These are phyloP conservation scores for Torrubiella hemipterigena DNA, from an alignment of 2,329 filamentous ascomycete species.

Conservation along the genomic window DNA sequence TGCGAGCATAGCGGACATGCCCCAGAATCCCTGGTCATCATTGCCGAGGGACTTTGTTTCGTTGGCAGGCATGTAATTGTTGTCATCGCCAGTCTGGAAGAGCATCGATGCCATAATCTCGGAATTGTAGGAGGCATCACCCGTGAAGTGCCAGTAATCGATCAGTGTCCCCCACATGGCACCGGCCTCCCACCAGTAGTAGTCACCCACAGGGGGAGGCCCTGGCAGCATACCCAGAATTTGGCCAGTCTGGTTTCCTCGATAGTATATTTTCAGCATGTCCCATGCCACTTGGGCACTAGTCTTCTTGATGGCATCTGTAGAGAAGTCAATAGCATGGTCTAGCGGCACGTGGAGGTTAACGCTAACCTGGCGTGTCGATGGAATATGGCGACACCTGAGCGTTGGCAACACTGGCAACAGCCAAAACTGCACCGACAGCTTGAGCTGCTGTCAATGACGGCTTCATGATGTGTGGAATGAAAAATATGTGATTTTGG, in stretches of 20 bases:
- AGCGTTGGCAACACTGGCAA: not conserved
- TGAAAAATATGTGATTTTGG: too few relatives aligned
- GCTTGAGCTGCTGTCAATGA: too few relatives aligned
- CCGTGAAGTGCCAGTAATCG: constrained; percentile 53
- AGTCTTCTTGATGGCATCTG: constrained; percentile 25
- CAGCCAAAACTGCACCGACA: not conserved
- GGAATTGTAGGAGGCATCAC: constrained; percentile 45
- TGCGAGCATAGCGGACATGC: constrained; percentile 49
- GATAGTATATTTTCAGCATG: constrained; percentile 32
- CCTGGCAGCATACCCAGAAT: constrained; percentile 36
- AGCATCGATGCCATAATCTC: constrained; percentile 37
- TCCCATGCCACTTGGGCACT: constrained; percentile 29
- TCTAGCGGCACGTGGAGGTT: constrained; percentile 2
- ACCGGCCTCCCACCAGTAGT: constrained; percentile 58
- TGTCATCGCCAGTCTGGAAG: constrained; percentile 38
- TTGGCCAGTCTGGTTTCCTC: constrained; percentile 30
- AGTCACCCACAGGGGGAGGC: constrained; percentile 31
- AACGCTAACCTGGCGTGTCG: not conserved
- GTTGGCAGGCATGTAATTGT: constrained; percentile 45
- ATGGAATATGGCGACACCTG: not conserved
- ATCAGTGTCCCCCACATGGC: constrained; percentile 51
- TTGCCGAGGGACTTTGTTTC: constrained; percentile 43
- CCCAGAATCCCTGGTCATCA: constrained; percentile 58
- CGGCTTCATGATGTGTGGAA: too few relatives aligned
- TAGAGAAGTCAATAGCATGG: not conserved